Base-by-base conservation (phyloP, 306 rosid species). In the Sechiopsis laciniata region DNA sequence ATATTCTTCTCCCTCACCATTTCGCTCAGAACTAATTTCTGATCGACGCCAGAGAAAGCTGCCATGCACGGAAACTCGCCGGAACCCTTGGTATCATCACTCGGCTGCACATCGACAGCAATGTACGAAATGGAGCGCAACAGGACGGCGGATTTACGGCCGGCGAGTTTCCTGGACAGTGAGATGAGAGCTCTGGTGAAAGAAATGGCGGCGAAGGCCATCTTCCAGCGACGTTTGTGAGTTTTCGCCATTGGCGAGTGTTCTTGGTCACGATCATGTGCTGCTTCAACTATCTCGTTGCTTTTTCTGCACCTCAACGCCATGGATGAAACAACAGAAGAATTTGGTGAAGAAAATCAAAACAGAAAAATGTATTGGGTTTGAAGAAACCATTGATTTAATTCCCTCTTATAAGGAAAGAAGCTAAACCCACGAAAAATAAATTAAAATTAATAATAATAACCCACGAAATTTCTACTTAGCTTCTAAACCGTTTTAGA, bases 161-260 rank as follows among this genome's bases (percentile, higher is more conserved):
- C 48, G 6, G 15, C 19, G 26, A 61, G 65, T 52, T 71, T 77
- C 48, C 13, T 71, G 14, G 80, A 51, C 29, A 71, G 45, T 50
- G 76, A 71, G 40, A 21, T n/a, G 29, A 78, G 81, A 42, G 10
- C n/a, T 54, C 53, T 72, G 8, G 77, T 72, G 67, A 72, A 78
- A 61, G 12, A 53, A 46, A 78, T 78, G 67, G 60, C 81, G 7
- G 77, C 58, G 14, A 63, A 55, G 48, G 77, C 77, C 69, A 42
- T 6, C 59, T 67, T 55, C 77, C 81, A 78, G 12, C 81, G 26
- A 6, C 77, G 55, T 63, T 12, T 63, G 77, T 63, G 57, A 48
- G n/a, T 42, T 26, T 62, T 62, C 3, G 67, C 46, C 15, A 9
- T 50, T 14, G 14, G 14, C 26, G 51, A 35, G 8, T 19, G 4